Evolutionary conservation across 495 filamentous ascomycete species (phyloP).

Genomic region (Thermothielavioides terrestris): DNA sequence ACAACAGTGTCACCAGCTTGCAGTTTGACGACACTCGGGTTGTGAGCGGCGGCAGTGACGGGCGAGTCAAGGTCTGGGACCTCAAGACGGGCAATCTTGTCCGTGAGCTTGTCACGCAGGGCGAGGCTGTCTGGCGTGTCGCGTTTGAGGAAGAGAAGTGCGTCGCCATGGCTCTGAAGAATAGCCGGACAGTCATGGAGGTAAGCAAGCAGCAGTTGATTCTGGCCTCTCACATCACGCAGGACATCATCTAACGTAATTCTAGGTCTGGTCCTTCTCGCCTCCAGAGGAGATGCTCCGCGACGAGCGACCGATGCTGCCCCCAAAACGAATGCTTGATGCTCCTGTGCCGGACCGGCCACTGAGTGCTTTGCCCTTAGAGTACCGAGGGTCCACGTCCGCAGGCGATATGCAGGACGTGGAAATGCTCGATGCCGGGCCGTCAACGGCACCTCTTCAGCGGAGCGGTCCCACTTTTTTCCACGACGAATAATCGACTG

Average conservation of each 20-base stretch:
- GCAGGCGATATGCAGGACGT: constrained; percentile 30
- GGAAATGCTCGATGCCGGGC: constrained; percentile 41
- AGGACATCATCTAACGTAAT: constrained; percentile 6
- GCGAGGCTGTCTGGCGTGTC: constrained; percentile 93
- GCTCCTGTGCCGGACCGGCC: constrained; percentile 32
- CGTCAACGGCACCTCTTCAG: constrained; percentile 36
- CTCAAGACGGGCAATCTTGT: constrained; percentile 83
- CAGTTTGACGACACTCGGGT: constrained; percentile 94
- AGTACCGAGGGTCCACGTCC: constrained; percentile 16
- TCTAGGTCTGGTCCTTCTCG: constrained; percentile 83
- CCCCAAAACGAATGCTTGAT: constrained; percentile 27
- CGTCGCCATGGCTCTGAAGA: constrained; percentile 84
- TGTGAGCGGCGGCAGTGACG: constrained; percentile 91
- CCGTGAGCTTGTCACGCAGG: constrained; percentile 78
- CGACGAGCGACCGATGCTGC: constrained; percentile 33
- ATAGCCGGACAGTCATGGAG: constrained; percentile 89
- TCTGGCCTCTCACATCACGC: neutral
- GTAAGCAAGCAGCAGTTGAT: constrained; percentile 40
- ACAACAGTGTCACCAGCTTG: constrained; percentile 94
- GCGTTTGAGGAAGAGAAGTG: constrained; percentile 98
- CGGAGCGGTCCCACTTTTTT: constrained; percentile 37
- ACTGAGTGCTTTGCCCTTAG: constrained; percentile 31
- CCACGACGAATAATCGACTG: constrained; percentile 33
- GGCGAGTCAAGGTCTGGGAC: constrained; percentile 96
- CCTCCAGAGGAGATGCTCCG: constrained; percentile 66